Evolutionary conservation across 2,329 filamentous ascomycete species (phyloP).

Genomic region (Calonectria henricotiae): DNA sequence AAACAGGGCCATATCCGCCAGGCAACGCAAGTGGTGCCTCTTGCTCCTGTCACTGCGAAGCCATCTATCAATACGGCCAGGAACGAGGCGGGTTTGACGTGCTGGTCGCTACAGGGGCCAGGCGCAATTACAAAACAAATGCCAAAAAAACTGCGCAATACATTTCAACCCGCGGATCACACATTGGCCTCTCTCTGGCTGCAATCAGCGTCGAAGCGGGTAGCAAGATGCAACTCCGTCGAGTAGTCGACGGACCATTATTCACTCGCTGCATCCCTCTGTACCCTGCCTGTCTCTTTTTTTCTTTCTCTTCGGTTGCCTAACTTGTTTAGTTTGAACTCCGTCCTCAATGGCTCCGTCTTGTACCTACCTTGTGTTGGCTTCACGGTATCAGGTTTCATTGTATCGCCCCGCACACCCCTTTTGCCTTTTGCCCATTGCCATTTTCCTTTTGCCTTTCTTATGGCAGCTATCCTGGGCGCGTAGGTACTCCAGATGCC

Average conservation of each 20-base stretch:
- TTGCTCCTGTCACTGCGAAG: neutral
- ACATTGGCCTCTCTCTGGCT: slow-evolving; percentile 16
- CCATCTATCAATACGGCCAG: slow-evolving; percentile 1
- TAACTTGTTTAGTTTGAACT: slow-evolving; percentile 19
- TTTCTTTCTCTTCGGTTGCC: neutral
- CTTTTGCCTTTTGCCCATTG: neutral
- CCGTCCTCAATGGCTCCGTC: neutral
- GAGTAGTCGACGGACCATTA: neutral
- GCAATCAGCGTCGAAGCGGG: slow-evolving; percentile 17
- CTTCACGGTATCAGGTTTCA: slow-evolving; percentile 3
- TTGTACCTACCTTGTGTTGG: neutral
- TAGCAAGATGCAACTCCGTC: neutral
- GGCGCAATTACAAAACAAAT: slow-evolving; percentile 1
- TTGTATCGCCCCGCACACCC: slow-evolving; percentile 15
- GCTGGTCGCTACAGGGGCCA: slow-evolving; percentile 6
- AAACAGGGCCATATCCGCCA: neutral
- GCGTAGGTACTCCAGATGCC: neutral
- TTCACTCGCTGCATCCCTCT: neutral
- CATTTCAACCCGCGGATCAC: slow-evolving; percentile 2
- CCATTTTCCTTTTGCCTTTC: neutral
- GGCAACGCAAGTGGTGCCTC: neutral
- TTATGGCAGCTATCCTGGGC: slow-evolving; percentile 3
- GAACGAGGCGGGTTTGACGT: slow-evolving; percentile 14
- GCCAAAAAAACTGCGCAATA: neutral
- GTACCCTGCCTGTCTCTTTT: neutral